Evolutionary conservation across 176 grass and related monocot genomes (phyloP).

Genomic region (Oropetium thomaeum): DNA sequence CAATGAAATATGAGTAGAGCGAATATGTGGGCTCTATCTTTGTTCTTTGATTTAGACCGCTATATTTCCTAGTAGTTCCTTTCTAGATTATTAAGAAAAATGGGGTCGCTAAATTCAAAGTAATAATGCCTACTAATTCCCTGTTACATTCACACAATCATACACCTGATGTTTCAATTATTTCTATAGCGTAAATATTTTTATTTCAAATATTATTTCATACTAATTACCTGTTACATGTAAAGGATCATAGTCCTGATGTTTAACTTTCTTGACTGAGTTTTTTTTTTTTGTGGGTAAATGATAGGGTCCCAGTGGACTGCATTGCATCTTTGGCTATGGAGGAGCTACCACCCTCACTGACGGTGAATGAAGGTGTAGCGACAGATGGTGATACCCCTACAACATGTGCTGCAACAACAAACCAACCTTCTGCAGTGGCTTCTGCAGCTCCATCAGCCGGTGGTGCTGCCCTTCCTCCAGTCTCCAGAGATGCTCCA

Average conservation of each 20-base stretch:
- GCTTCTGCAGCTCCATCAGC: constrained; percentile 24
- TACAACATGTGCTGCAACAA: constrained; percentile 27
- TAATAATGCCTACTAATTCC: too few relatives aligned
- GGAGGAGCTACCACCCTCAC: constrained; percentile 36
- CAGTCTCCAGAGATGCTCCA: constrained; percentile 9
- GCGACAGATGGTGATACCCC: not conserved
- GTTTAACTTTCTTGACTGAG: not conserved
- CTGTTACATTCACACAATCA: too few relatives aligned
- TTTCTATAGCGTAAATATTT: too few relatives aligned
- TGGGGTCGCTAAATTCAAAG: too few relatives aligned
- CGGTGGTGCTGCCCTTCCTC: not conserved
- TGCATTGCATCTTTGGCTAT: constrained; percentile 32
- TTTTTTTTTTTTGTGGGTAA: not conserved
- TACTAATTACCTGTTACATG: too few relatives aligned
- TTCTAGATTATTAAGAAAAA: too few relatives aligned
- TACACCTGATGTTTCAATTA: not conserved
- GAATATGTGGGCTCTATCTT: too few relatives aligned
- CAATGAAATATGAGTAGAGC: too few relatives aligned
- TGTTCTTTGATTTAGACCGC: too few relatives aligned
- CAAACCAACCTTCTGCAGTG: constrained; percentile 33
- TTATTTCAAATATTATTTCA: too few relatives aligned
- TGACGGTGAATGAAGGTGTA: constrained; percentile 22
- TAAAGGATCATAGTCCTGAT: not conserved
- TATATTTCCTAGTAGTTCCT: too few relatives aligned
- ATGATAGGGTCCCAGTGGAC: not conserved